Base-by-base conservation (phyloP, 495 filamentous ascomycete species). In the Podospora tetraspora region DNA sequence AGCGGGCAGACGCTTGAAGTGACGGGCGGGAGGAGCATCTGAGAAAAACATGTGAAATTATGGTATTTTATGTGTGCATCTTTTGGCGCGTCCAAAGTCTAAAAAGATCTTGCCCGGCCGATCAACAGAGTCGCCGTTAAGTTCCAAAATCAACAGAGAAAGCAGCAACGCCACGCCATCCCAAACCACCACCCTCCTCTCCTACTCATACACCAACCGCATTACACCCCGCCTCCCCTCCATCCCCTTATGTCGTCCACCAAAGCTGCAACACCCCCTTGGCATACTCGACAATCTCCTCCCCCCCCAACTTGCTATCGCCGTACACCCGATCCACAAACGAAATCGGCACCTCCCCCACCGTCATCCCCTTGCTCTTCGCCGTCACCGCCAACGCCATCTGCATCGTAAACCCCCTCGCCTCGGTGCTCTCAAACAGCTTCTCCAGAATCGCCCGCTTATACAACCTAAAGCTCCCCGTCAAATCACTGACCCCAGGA, bases 391-490 rank as follows among this genome's bases (percentile, higher is more conserved):
- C 85, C 73, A 87, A 79, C 84, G 97, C 95, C 95, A 99, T 98
- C 87, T 99, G 95, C 84, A 98, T 98, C 27, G 92, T 94, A 77
- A 97, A 99, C 19, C 95, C 95, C 79, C 97, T 94, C 73, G 92
- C 94, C 81, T 96, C 89, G 57, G 93, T 97, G 75, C 88, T 90
- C 75, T 82, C 81, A 71, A 99, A 97, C 62, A 97, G 91, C 82
- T 91, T 92, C 80, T 97, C 86, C 73, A 99, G 80, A 69, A 97
- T 92, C 62, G 80, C 81, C 82, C 90, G 91, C 88, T 96, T 97
- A 77, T 99, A 99, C 78, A 99, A 75, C 64, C 95, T 82, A 80
- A 97, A 99, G 74, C 90, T 94, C 27, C 95, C 95, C 64, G 95
- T 99, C 77, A 99, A 79, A 76, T 99, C 95, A 74, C 91, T 95